A percentile compares a stretch with the other conserved stretches of the same genome.
These are phyloP conservation scores for Glebionis coronaria DNA, from an alignment of 129 eudicot genomes.

Conservation along the genomic window DNA sequence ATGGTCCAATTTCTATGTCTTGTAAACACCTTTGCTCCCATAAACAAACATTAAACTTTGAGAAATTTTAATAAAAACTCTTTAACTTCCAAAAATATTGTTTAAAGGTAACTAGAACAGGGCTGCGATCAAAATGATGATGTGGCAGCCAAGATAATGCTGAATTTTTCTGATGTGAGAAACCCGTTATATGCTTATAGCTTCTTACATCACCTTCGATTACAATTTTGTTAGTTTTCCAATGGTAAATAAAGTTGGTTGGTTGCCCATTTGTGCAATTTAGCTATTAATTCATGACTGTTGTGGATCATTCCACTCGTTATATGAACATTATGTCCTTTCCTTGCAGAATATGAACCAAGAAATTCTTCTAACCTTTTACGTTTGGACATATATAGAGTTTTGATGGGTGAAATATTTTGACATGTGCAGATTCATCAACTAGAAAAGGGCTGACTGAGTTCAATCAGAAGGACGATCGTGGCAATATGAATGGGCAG, in stretches of 20 bases:
- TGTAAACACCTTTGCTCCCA: conserved; percentile 14
- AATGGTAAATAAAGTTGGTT: conserved; percentile 1
- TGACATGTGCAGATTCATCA: conserved; percentile 33
- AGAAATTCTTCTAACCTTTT: neutral
- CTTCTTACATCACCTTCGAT: no score
- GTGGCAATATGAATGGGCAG: conserved; percentile 24
- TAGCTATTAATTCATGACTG: neutral
- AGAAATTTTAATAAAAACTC: neutral
- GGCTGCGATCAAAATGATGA: conserved; percentile 11
- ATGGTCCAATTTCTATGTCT: no score
- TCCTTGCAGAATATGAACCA: conserved; percentile 10
- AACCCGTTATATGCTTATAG: neutral
- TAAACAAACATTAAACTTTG: neutral
- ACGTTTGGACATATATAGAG: neutral
- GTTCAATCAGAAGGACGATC: conserved; percentile 6
- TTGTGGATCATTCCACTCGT: neutral
- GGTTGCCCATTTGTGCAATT: conserved; percentile 1
- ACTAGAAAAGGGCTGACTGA: conserved; percentile 20
- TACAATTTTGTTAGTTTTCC: neutral
- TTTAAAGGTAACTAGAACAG: neutral
- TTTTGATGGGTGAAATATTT: conserved; percentile 19
- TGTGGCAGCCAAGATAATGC: conserved; percentile 1
- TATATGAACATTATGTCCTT: conserved; percentile 16
- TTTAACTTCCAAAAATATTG: neutral
- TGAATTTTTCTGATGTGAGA: conserved; percentile 1